Conservation (phyloP, 805 yeast genomes). For the Blastobotrys mokoenaii region DNA sequence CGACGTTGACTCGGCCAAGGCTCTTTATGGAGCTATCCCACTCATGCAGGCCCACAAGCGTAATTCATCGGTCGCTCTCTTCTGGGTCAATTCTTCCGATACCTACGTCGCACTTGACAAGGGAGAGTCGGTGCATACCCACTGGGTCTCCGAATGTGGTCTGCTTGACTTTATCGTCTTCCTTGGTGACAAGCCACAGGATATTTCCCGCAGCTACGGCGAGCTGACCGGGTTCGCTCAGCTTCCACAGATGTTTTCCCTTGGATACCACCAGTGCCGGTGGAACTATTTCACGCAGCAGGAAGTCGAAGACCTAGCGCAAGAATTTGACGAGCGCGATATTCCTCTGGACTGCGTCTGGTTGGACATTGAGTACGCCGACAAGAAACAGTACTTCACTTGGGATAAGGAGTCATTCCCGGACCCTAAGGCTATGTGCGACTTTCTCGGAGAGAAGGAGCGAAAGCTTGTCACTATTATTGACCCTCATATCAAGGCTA, state of each 20-base stretch:
- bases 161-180: conserved; percentile 65
- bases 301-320: conserved; percentile 66
- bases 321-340: conserved; percentile 58
- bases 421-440: conserved; percentile 61
- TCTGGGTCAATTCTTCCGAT: conserved; percentile 89
- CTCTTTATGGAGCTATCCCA: conserved; percentile 94
- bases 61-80: conserved; percentile 56
- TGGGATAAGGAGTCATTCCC: conserved; percentile 77
- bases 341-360: conserved; percentile 90
- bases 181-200: conserved; percentile 49
- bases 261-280: conserved; percentile 94
- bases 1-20: conserved; percentile 65
- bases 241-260: conserved; percentile 68
- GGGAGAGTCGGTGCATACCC: conserved; percentile 35
- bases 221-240: conserved; percentile 61
- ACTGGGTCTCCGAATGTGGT: conserved; percentile 94
- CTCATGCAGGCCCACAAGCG: conserved; percentile 62
- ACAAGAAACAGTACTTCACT: conserved; percentile 78
- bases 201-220: conserved; percentile 54
- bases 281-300: conserved; percentile 92
- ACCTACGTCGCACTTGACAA: conserved; percentile 67
- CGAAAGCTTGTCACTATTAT: conserved; percentile 76
- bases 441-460: conserved; percentile 57
- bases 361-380: conserved; percentile 93
- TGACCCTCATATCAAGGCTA: conserved; percentile 81